Conservation (phyloP, 305 asterid genomes). For the Withania somnifera region DNA sequence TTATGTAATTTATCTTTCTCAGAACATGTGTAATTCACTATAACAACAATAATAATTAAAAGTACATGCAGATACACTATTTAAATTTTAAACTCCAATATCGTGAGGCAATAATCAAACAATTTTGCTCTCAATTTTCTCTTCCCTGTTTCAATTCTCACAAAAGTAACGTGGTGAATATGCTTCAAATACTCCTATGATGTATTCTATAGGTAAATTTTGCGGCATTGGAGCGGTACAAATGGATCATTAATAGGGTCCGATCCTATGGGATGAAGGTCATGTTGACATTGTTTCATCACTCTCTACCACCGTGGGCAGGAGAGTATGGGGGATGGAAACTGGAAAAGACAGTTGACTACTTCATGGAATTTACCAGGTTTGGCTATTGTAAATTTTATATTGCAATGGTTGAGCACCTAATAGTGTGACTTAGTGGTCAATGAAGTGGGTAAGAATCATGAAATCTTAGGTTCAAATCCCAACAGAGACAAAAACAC, state of each 20-base stretch:
- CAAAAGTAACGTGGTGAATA: not conserved
- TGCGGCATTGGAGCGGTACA: conserved; percentile 88
- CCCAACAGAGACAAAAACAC: too few relatives aligned
- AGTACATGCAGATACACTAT: not conserved
- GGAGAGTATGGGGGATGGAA: conserved; percentile 98
- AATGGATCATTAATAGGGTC: conserved; percentile 75
- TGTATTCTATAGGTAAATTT: conserved; percentile 50
- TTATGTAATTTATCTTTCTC: not conserved
- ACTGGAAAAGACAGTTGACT: conserved; percentile 72
- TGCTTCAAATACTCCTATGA: not conserved
- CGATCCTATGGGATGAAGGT: conserved; percentile 90
- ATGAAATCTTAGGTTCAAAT: too few relatives aligned
- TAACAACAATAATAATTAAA: not conserved
- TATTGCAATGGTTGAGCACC: too few relatives aligned
- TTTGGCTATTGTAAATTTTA: conserved; percentile 3
- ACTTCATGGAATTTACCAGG: conserved; percentile 89
- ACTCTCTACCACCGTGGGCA: conserved; percentile 98
- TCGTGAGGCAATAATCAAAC: not conserved
- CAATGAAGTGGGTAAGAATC: too few relatives aligned
- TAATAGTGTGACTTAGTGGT: too few relatives aligned
- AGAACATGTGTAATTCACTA: not conserved
- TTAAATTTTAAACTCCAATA: not conserved
- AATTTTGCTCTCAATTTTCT: not conserved
- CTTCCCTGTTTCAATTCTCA: not conserved
- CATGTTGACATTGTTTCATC: conserved; percentile 89